Percentiles rank a stretch among this genome's conserved stretches.
phyloP scores from a whole-genome alignment of 495 filamentous ascomycete species.

The Daldinia grandis region DNA sequence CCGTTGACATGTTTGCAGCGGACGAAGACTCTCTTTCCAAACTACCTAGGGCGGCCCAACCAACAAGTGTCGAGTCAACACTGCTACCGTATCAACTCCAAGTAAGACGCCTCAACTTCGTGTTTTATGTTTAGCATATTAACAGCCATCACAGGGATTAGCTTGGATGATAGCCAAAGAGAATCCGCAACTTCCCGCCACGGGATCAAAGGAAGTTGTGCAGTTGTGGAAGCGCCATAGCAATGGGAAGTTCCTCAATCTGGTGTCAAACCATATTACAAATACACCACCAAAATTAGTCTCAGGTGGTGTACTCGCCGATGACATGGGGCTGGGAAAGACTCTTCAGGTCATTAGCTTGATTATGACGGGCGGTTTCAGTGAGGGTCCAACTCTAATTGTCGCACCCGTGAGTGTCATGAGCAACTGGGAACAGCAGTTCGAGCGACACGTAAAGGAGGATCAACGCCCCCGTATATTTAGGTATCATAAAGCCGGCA shows the following conservation, averaged over 20 bases:
- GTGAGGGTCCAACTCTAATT: constrained; percentile 74
- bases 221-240: constrained; percentile 80
- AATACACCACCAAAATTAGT: constrained; percentile 65
- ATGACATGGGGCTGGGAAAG: constrained; percentile 96
- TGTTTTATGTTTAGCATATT: constrained; percentile 13
- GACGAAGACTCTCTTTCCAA: constrained; percentile 74
- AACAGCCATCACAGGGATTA: constrained; percentile 66
- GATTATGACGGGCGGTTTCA: constrained; percentile 67
- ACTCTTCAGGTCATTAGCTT: constrained; percentile 88
- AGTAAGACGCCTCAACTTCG: constrained; percentile 28
- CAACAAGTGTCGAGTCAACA: constrained; percentile 66
- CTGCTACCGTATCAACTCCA: constrained; percentile 84
- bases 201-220: constrained; percentile 70
- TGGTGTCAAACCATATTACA: constrained; percentile 78
- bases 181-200: constrained; percentile 68
- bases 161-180: constrained; percentile 86
- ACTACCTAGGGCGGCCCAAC: constrained; percentile 78
- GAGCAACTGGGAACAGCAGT: constrained; percentile 91
- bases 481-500: constrained; percentile 78
- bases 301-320: constrained; percentile 85
- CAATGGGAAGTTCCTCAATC: constrained; percentile 68
- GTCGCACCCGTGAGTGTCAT: constrained; percentile 86
- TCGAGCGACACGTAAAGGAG: constrained; percentile 72
- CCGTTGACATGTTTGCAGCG: constrained; percentile 72
- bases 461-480: constrained; percentile 70